These are phyloP conservation scores for Phialophora chinensis DNA, from an alignment of 2,329 filamentous ascomycete genomes.

Conservation along the genomic window DNA sequence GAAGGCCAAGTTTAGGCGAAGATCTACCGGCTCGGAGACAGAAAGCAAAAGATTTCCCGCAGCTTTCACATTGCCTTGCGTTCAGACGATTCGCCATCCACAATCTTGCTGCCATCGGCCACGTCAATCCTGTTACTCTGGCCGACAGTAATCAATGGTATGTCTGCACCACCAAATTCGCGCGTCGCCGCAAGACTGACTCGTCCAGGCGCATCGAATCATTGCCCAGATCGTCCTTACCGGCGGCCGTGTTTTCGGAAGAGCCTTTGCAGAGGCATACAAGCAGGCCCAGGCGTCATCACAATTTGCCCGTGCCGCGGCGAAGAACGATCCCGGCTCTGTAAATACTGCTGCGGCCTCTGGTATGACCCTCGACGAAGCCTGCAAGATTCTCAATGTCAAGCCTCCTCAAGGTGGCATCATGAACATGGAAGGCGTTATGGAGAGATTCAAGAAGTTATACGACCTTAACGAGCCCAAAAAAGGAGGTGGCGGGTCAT, in stretches of 20 bases:
- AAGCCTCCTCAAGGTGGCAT: conserved; percentile 81
- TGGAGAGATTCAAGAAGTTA: conserved; percentile 87
- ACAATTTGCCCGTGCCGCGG: conserved; percentile 76
- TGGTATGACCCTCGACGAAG: conserved; percentile 92
- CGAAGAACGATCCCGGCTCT: conserved; percentile 58
- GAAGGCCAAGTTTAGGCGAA: conserved; percentile 14
- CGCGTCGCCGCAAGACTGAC: conserved; percentile 25
- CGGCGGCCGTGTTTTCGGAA: conserved; percentile 87
- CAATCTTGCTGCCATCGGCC: conserved; percentile 13
- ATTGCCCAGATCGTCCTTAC: conserved; percentile 92
- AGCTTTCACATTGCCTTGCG: conserved; percentile 16
- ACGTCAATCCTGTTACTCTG: conserved; percentile 1
- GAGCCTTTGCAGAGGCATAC: conserved; percentile 92
- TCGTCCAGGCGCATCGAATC: conserved; percentile 83
- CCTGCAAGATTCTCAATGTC: conserved; percentile 96
- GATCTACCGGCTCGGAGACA: conserved; percentile 16
- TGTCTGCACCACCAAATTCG: background rate
- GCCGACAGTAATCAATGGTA: conserved; percentile 26
- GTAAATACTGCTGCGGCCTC: conserved; percentile 64
- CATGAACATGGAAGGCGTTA: conserved; percentile 77
- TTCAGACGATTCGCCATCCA: conserved; percentile 12
- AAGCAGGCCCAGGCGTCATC: conserved; percentile 90
- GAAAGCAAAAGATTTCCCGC: conserved; percentile 29
- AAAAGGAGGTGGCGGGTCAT: conserved; percentile 80
- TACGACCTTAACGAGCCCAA: conserved; percentile 95